Base-by-base conservation (phyloP, 768 basidiomycete species). In the Macrocybe gigantea region DNA sequence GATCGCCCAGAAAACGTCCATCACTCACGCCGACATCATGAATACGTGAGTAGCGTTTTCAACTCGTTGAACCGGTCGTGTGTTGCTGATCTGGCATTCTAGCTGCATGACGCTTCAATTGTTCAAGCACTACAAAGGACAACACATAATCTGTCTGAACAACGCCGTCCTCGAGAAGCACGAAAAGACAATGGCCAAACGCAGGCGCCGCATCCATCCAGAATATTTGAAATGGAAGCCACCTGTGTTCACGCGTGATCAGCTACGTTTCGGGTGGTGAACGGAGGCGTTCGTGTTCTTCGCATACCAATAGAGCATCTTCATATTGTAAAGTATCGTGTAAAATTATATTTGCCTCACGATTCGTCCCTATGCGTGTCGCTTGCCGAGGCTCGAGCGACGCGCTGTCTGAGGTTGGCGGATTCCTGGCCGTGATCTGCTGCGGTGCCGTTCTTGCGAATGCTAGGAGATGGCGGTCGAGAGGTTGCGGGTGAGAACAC, bases 21-120 rank as follows among this genome's bases (percentile, higher is more conserved):
- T 99, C 64, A 93, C 92, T 4, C 93, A 95, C 57, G 83, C 86
- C 31, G 96, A 99, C 64, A 84, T 99, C 49, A 93, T 95, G 88
- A 95, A 96, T 70, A 98, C 96, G 95, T 97, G 64, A 65, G 93
- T 82, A 7, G 9, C 39, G 47, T 53, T 41, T 38, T 44, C 51
- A n/a, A 32, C 36, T 50, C 10, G 50, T 45, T 12, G 35, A 41
- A 31, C 53, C 40, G 52, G 48, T 33, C 50, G 34, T 33, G 36
- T 44, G 41, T 34, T 39, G 45, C 45, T 41, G 8, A 48, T 45
- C 33, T 44, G 40, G 35, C 35, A 29, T 37, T 38, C n/a, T 49
- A 99, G 95, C 14, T 96, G 93, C 61, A 93, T 90, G 59, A 93
- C 92, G 9, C 68, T 97, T 44, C 92, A 95, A 64, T 72, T 99